These are phyloP conservation scores for Podila verticillata DNA, from an alignment of 192 early-diverging fungal genomes.

Conservation along the genomic window DNA sequence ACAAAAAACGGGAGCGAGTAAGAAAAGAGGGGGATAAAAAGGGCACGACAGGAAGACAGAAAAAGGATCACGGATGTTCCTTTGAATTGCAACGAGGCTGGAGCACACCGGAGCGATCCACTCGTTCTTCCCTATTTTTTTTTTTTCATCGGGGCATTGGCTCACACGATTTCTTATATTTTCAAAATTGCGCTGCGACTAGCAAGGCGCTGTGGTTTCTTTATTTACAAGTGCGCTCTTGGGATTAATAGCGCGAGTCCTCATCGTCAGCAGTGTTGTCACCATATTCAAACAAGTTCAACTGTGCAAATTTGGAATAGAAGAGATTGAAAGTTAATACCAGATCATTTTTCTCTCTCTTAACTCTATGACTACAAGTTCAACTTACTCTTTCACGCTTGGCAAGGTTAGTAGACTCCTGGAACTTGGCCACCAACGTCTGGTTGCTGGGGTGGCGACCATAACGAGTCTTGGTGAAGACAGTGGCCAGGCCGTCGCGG, in stretches of 20 bases:
- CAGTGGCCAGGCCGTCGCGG: conserved; percentile 68
- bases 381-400: conserved; percentile 70
- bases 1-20: neutral
- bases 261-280: conserved; percentile 63
- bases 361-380: neutral
- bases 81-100: too few species aligned
- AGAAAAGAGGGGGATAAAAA: neutral
- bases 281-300: conserved; percentile 69
- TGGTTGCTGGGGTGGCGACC: conserved; percentile 60
- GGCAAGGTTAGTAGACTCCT: conserved; percentile 73
- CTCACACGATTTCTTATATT: too few species aligned
- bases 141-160: too few species aligned
- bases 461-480: conserved; percentile 60
- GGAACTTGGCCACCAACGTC: conserved; percentile 65
- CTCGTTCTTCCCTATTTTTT: too few species aligned
- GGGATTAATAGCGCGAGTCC: conserved; percentile 28
- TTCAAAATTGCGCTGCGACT: too few species aligned
- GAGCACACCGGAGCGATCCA: too few species aligned
- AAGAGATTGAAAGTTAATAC: neutral
- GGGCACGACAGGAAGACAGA: neutral
- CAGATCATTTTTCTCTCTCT: neutral
- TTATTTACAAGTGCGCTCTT: conserved; percentile 1
- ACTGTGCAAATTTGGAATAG: conserved; percentile 22
- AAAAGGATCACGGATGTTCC: neutral
- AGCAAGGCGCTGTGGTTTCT: too few species aligned